Evolutionary conservation across 306 rosid genomes (phyloP).

Genomic region (Quercus wislizeni): DNA sequence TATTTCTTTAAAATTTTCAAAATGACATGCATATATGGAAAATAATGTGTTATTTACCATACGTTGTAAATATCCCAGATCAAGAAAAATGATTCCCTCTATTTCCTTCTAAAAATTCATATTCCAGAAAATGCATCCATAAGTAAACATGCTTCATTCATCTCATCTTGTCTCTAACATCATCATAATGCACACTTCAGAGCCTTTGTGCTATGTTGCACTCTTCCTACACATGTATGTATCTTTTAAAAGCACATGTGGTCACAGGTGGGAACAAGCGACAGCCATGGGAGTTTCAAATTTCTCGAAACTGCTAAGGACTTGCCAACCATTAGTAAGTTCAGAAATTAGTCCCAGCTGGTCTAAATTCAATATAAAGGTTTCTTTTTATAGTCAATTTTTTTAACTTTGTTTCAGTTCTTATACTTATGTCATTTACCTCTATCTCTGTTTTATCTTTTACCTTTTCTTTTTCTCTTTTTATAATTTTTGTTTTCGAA

Average conservation of each 20-base stretch:
- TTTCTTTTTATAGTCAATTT: not conserved
- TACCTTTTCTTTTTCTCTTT: not conserved
- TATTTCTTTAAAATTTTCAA: not conserved
- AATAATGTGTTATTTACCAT: not conserved
- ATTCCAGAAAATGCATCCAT: not conserved
- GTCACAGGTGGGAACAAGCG: constrained; percentile 60
- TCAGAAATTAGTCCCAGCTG: not conserved
- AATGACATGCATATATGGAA: not conserved
- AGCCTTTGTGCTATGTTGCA: constrained; percentile 13
- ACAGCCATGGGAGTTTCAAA: constrained; percentile 51
- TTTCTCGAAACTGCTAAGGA: constrained; percentile 88
- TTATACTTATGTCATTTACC: not conserved
- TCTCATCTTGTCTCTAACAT: not conserved
- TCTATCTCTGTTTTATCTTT: not conserved
- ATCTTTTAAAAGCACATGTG: constrained; percentile 1
- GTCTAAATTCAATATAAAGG: not conserved
- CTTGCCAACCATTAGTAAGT: constrained; percentile 93
- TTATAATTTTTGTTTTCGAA: not conserved
- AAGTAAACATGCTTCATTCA: not conserved
- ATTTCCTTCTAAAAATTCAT: not conserved
- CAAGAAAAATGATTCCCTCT: not conserved
- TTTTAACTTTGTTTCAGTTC: not conserved
- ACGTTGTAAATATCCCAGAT: not conserved
- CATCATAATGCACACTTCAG: not conserved
- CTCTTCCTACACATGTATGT: not conserved